phyloP scores from a whole-genome alignment of 306 rosid genomes.

The Trifolium repens region DNA sequence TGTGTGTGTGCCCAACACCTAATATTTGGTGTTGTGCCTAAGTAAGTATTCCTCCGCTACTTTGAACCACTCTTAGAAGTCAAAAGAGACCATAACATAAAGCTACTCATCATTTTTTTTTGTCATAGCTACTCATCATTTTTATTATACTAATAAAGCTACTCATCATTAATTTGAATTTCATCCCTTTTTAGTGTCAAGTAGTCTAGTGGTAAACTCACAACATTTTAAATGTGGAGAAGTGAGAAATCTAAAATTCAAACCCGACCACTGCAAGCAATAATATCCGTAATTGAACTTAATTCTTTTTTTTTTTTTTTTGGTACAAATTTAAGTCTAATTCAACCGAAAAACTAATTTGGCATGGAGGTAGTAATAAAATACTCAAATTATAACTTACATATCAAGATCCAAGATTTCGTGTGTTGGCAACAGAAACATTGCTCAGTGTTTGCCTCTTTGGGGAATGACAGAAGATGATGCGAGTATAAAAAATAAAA shows the following conservation, averaged over 20 bases:
- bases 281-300: too few species aligned
- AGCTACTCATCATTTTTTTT: background rate
- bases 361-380: background rate
- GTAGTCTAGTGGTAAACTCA: too few species aligned
- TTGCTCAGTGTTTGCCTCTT: slow-evolving; percentile 53
- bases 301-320: too few species aligned
- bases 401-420: slow-evolving; percentile 46
- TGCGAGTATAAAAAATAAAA: slow-evolving; percentile 25
- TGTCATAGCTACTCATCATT: background rate
- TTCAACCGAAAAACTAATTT: background rate
- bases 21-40: too few species aligned
- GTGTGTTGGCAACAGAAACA: slow-evolving; percentile 46
- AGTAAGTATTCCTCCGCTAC: too few species aligned
- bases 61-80: too few species aligned
- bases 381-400: background rate
- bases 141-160: too few species aligned
- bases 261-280: too few species aligned
- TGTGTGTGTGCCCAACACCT: too few species aligned
- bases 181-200: too few species aligned
- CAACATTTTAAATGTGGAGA: too few species aligned
- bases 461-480: slow-evolving; percentile 56
- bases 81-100: background rate
- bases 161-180: background rate
- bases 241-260: too few species aligned
- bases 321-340: background rate